Percentiles rank a stretch among this genome's conserved stretches.
Conservation (phyloP, 2,329 filamentous ascomycete species). For the Magnaporthiopsis incrustans region DNA sequence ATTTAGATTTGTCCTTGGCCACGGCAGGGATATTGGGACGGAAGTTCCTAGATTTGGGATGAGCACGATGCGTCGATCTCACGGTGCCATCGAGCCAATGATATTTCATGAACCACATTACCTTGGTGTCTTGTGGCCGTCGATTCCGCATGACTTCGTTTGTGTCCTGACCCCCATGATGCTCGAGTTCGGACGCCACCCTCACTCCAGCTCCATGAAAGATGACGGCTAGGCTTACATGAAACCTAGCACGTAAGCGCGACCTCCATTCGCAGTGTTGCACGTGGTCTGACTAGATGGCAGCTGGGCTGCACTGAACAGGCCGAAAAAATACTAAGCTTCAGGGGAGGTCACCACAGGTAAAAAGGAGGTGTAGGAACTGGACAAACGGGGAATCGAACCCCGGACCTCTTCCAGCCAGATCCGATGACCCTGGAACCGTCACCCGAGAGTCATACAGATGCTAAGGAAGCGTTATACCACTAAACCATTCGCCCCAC, state of each 20-base stretch:
- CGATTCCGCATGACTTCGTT: no score
- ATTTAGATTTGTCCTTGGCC: neutral
- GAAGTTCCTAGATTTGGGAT: neutral
- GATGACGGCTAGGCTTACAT: no score
- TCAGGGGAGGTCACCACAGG: no score
- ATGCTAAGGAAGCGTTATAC: neutral
- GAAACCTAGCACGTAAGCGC: no score
- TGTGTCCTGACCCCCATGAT: no score
- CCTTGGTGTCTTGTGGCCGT: no score
- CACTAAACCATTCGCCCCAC: neutral
- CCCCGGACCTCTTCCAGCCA: slow-evolving; percentile 6
- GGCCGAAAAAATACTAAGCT: no score
- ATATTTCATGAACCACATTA: neutral
- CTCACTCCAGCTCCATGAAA: no score
- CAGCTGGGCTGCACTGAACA: no score
- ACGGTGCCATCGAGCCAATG: neutral
- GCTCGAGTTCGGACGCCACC: no score
- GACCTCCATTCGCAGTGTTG: no score
- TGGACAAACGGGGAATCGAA: slow-evolving; percentile 8
- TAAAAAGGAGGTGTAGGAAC: neutral
- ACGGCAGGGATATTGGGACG: neutral
- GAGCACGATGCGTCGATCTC: neutral
- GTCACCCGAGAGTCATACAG: neutral
- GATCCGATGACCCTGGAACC: neutral
- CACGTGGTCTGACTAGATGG: no score